Conservation (phyloP, 352 stramenopile genomes). For the Phytopythium montanum region DNA sequence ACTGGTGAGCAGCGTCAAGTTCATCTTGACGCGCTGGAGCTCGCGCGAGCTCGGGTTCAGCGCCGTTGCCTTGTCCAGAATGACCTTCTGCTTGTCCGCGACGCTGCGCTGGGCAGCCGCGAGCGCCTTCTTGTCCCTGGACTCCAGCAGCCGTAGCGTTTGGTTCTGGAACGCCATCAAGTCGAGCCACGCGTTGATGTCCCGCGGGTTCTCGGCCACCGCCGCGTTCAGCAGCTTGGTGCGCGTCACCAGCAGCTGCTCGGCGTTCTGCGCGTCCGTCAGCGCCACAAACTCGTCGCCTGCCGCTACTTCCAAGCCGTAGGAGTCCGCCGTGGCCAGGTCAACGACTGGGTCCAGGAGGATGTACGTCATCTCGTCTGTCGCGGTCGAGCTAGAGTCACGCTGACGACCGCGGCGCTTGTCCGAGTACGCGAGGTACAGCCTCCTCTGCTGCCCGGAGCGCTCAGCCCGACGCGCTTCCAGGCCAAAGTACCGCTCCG, state of each 20-base stretch:
- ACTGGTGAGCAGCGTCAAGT: constrained; percentile 29
- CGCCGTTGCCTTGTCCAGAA: constrained; percentile 49
- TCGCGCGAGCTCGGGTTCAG: constrained; percentile 43
- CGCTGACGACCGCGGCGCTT: constrained; percentile 28
- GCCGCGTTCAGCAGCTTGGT: constrained; percentile 48
- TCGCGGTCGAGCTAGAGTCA: not conserved
- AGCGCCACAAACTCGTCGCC: constrained; percentile 29
- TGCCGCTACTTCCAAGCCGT: no score
- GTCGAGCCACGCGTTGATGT: constrained; percentile 58
- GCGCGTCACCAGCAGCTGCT: constrained; percentile 53
- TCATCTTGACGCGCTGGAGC: constrained; percentile 47
- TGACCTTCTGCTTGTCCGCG: constrained; percentile 59
- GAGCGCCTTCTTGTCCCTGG: constrained; percentile 19
- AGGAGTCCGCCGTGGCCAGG: not conserved
- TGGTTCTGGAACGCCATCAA: constrained; percentile 78
- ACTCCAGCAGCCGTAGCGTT: constrained; percentile 28
- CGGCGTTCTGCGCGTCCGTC: constrained; percentile 62
- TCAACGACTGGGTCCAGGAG: constrained; percentile 51
- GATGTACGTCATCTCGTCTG: constrained; percentile 51
- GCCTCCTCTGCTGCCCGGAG: constrained; percentile 31
- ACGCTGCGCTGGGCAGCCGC: constrained; percentile 26
- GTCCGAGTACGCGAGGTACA: constrained; percentile 72
- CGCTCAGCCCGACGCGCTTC: constrained; percentile 38
- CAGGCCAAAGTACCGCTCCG: constrained; percentile 51
- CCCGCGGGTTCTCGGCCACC: constrained; percentile 31